Percentiles rank a stretch among this genome's conserved stretches.
These are phyloP conservation scores for Mycena belliarum DNA, from an alignment of 768 basidiomycete genomes.

Conservation along the genomic window DNA sequence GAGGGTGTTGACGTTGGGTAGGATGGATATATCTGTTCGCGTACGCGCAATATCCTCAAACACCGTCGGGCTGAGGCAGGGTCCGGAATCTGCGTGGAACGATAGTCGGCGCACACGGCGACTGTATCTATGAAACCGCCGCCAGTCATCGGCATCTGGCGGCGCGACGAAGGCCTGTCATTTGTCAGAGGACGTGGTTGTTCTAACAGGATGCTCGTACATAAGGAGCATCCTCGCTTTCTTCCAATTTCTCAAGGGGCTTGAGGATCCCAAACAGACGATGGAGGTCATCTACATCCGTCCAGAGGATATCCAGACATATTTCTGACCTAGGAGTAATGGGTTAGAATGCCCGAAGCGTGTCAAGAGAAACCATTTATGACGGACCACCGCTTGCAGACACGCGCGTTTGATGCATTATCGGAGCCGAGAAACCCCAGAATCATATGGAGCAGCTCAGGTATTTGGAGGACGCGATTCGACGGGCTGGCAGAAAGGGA, in stretches of 20 bases:
- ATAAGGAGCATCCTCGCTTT: constrained; percentile 28
- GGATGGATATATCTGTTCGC: constrained; percentile 49
- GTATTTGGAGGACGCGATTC: constrained; percentile 49
- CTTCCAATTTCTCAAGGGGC: constrained; percentile 34
- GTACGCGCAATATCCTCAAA: constrained; percentile 62
- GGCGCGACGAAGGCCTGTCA: constrained; percentile 41
- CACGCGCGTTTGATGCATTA: constrained; percentile 48
- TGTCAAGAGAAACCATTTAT: too few species aligned
- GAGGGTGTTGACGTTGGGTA: constrained; percentile 56
- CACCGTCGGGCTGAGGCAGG: constrained; percentile 33
- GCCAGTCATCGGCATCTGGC: constrained; percentile 54
- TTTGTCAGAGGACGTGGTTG: not conserved
- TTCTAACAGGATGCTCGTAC: constrained; percentile 11
- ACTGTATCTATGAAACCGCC: constrained; percentile 54
- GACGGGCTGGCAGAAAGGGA: not conserved
- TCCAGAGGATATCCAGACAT: constrained; percentile 55
- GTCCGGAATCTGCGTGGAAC: constrained; percentile 22
- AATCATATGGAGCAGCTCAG: constrained; percentile 61
- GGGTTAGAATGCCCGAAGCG: too few species aligned
- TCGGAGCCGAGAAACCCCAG: constrained; percentile 46
- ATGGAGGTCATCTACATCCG: constrained; percentile 46
- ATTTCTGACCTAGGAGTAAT: too few species aligned
- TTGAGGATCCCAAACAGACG: constrained; percentile 51
- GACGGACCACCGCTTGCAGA: constrained; percentile 64
- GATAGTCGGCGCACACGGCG: constrained; percentile 45